Conservation (phyloP, 305 asterid genomes). For the Fraxinus angustifolia region DNA sequence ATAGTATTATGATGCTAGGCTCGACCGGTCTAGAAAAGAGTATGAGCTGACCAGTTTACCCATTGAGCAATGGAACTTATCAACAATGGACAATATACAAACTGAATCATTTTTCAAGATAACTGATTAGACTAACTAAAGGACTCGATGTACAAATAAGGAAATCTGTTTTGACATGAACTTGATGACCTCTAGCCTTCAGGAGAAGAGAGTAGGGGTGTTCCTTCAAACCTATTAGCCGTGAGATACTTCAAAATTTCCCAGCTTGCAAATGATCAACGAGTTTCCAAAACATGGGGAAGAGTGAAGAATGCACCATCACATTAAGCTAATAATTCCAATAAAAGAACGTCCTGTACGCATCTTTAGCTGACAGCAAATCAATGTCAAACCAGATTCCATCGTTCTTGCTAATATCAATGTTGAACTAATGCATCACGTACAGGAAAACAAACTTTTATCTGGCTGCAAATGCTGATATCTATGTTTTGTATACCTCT, state of each 20-base stretch:
- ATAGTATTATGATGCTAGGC: background rate
- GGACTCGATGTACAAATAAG: background rate
- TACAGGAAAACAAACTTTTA: background rate
- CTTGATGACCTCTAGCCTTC: background rate
- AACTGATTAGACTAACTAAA: background rate
- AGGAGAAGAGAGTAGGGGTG: background rate
- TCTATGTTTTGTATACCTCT: constrained; percentile 19
- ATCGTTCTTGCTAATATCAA: background rate
- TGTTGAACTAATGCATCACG: background rate
- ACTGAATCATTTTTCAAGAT: background rate
- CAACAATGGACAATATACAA: background rate
- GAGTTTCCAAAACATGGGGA: background rate
- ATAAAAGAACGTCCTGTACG: background rate
- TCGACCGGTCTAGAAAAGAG: background rate
- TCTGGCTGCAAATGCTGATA: background rate
- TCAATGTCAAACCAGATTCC: background rate
- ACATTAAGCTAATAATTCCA: background rate
- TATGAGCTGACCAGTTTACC: background rate
- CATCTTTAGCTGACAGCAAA: background rate
- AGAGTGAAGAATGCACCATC: background rate
- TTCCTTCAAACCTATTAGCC: too few species aligned
- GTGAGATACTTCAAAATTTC: background rate
- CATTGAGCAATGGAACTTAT: background rate
- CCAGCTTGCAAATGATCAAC: background rate
- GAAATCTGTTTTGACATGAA: background rate